phyloP scores from a whole-genome alignment of 164 flowering plant species.

The Aristolochia fimbriata region DNA sequence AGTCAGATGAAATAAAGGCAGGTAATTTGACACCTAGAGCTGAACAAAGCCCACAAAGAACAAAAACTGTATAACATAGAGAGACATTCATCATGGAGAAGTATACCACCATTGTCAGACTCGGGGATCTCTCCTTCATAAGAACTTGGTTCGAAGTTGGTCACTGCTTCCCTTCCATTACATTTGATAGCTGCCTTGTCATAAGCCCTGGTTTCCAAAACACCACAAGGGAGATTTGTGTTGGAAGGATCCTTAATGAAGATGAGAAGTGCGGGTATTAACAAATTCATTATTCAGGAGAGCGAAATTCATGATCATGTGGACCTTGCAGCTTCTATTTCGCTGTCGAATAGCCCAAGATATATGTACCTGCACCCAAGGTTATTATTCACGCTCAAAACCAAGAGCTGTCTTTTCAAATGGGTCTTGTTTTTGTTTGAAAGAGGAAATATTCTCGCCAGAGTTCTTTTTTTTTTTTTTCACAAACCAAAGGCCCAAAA shows the following conservation, averaged over 20 bases:
- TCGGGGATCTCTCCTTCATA: constrained; percentile 47
- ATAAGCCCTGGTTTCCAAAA: constrained; percentile 81
- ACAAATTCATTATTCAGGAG: constrained; percentile 21
- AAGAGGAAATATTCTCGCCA: too few species aligned
- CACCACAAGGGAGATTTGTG: constrained; percentile 27
- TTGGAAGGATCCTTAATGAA: constrained; percentile 31
- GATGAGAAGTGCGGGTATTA: constrained; percentile 24
- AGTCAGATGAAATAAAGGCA: neutral
- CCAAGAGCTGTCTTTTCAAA: neutral
- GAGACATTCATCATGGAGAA: neutral
- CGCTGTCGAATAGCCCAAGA: constrained; percentile 93
- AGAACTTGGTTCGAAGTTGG: constrained; percentile 76
- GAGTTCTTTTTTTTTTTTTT: too few species aligned
- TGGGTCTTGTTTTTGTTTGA: too few species aligned
- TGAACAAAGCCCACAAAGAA: neutral
- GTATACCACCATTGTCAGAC: constrained; percentile 37
- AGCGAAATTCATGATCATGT: constrained; percentile 37
- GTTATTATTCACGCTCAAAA: constrained; percentile 11
- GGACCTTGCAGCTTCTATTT: constrained; percentile 98
- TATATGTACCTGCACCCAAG: constrained; percentile 90
- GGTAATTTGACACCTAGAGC: neutral
- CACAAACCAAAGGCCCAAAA: too few species aligned
- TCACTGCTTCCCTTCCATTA: constrained; percentile 86
- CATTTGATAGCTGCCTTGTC: constrained; percentile 89
- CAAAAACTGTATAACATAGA: neutral